Conservation (phyloP, 1,139 yeast species). For the Geotrichum candidum region DNA sequence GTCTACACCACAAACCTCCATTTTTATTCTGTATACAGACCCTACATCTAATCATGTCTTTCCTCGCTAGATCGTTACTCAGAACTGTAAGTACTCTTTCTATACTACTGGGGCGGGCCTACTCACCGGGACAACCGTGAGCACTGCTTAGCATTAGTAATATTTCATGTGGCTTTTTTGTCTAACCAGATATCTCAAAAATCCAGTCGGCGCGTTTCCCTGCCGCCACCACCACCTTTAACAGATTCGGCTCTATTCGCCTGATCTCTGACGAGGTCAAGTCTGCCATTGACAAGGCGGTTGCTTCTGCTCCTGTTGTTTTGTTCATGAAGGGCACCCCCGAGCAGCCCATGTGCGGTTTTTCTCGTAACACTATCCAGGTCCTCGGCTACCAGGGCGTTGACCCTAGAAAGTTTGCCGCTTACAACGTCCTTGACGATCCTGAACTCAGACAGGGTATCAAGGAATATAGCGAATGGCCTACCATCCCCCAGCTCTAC, state of each 20-base stretch:
- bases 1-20: neutral
- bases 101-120: neutral
- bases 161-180: neutral
- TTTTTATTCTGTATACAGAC: neutral
- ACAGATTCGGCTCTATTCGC: neutral
- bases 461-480: slow-evolving; percentile 94
- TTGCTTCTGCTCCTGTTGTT: slow-evolving; percentile 85
- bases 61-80: slow-evolving; percentile 5
- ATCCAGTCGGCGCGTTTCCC: neutral
- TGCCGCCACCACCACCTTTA: neutral
- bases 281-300: slow-evolving; percentile 65
- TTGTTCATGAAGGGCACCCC: slow-evolving; percentile 75
- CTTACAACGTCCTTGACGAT: slow-evolving; percentile 93
- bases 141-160: neutral
- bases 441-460: slow-evolving; percentile 86
- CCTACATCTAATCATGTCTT: neutral
- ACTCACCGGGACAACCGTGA: neutral
- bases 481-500: slow-evolving; percentile 67
- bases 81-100: neutral
- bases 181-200: neutral
- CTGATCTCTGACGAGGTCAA: slow-evolving; percentile 67
- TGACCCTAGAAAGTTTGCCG: slow-evolving; percentile 93
- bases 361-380: slow-evolving; percentile 90
- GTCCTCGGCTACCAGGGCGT: slow-evolving; percentile 95
- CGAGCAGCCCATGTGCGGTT: slow-evolving; percentile 96